These are phyloP conservation scores for Hortaea sp. DNA, from an alignment of 2,329 filamentous ascomycete species.

Conservation along the genomic window DNA sequence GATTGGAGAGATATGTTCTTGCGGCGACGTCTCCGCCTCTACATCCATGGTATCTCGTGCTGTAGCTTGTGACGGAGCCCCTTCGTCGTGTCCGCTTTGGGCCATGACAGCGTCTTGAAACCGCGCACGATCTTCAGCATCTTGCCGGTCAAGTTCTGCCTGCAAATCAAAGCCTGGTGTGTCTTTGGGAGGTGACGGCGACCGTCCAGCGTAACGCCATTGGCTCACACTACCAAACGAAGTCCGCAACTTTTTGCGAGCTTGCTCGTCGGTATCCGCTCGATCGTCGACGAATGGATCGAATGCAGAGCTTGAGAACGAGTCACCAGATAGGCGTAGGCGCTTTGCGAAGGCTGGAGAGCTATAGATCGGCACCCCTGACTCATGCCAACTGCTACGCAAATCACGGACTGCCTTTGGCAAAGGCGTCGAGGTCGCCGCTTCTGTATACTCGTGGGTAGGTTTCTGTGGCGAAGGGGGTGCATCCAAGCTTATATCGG, in stretches of 20 bases:
- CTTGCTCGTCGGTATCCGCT: slow-evolving; percentile 41
- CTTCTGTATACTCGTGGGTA: neutral
- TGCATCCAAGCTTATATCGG: slow-evolving; percentile 4
- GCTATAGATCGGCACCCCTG: slow-evolving; percentile 27
- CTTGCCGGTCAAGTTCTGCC: neutral
- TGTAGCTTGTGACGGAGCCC: too few relatives aligned
- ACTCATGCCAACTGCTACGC: slow-evolving; percentile 9
- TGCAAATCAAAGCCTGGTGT: neutral
- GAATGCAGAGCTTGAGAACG: slow-evolving; percentile 52
- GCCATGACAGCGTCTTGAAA: too few relatives aligned
- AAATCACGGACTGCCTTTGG: neutral
- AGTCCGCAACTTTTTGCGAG: slow-evolving; percentile 62
- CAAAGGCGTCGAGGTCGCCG: slow-evolving; percentile 2
- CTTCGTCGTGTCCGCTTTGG: too few relatives aligned
- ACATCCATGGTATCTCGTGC: too few relatives aligned
- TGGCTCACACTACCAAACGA: slow-evolving; percentile 54
- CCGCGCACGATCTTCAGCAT: neutral
- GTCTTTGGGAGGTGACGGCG: slow-evolving; percentile 55
- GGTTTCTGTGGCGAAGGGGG: slow-evolving; percentile 1
- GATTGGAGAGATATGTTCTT: neutral
- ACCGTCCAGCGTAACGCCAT: slow-evolving; percentile 67
- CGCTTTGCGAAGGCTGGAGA: slow-evolving; percentile 76
- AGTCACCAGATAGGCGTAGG: slow-evolving; percentile 58
- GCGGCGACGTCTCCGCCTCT: too few relatives aligned
- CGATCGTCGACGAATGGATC: slow-evolving; percentile 60